Conservation (phyloP, 2,329 filamentous ascomycete genomes). For the Lachnellula hyalina region DNA sequence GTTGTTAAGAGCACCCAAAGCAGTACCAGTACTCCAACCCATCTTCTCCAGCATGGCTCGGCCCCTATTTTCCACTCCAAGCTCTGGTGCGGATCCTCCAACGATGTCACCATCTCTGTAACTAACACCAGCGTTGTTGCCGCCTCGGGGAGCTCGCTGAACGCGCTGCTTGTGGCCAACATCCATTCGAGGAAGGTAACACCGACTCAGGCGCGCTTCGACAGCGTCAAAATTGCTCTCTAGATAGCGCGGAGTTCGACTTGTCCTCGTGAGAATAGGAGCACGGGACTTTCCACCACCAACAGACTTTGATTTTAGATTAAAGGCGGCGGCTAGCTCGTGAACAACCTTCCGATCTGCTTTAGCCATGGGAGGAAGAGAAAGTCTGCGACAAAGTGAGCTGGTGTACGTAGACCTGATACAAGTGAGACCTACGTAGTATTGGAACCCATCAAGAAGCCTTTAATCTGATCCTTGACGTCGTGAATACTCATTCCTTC, state of each 20-base stretch:
- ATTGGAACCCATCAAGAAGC: constrained; percentile 60
- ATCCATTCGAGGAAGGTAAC: constrained; percentile 52
- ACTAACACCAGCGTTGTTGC: constrained; percentile 40
- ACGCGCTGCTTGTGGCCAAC: constrained; percentile 31
- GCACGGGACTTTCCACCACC: constrained; percentile 70
- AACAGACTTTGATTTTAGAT: constrained; percentile 77
- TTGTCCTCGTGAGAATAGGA: constrained; percentile 71
- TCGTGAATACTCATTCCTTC: constrained; percentile 66
- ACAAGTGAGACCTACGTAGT: constrained; percentile 49
- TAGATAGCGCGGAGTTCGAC: constrained; percentile 56
- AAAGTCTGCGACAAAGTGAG: constrained; percentile 45
- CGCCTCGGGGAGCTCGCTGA: constrained; percentile 33
- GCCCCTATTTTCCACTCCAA: constrained; percentile 77
- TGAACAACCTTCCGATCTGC: constrained; percentile 73
- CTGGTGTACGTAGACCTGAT: background rate
- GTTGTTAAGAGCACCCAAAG: constrained; percentile 74
- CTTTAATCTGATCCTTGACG: constrained; percentile 65
- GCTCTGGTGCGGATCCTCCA: constrained; percentile 76
- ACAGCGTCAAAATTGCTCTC: constrained; percentile 49
- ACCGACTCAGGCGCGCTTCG: constrained; percentile 42
- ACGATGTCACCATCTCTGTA: constrained; percentile 86
- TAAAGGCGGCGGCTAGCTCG: constrained; percentile 67
- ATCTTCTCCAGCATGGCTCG: constrained; percentile 90
- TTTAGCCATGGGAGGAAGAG: constrained; percentile 81
- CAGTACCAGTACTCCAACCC: constrained; percentile 88